phyloP scores from a whole-genome alignment of 768 basidiomycete species.

The Xerocomus spinulosus region DNA sequence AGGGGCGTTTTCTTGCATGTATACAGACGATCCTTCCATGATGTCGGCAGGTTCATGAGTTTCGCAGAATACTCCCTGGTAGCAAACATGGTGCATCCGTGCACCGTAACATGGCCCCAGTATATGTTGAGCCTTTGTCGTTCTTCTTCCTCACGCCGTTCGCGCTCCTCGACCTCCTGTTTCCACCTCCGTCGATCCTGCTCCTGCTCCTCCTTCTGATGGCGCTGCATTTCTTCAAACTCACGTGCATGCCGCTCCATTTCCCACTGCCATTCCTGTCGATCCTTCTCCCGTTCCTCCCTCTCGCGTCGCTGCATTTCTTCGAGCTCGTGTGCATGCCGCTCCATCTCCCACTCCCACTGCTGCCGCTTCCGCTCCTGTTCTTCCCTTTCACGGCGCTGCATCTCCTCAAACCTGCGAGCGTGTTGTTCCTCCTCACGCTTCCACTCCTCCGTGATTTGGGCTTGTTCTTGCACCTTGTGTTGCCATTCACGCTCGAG shows the following conservation, averaged over 20 bases:
- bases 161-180: conserved; percentile 15
- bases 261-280: no score
- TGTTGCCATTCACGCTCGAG: background rate
- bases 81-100: conserved; percentile 25
- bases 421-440: background rate
- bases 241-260: no score
- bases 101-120: conserved; percentile 16
- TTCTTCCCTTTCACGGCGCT: conserved; percentile 2
- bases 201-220: no score
- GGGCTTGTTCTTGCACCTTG: background rate
- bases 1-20: conserved; percentile 22
- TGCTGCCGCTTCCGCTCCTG: background rate
- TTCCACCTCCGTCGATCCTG: no score
- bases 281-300: background rate
- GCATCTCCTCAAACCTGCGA: conserved; percentile 1
- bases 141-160: conserved; percentile 21
- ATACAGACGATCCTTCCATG: conserved; percentile 15
- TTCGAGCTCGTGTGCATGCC: conserved; percentile 1
- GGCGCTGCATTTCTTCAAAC: no score
- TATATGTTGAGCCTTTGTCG: conserved; percentile 21
- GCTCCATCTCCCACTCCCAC: conserved; percentile 10
- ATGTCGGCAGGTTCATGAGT: conserved; percentile 26
- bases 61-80: conserved; percentile 29
- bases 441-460: conserved; percentile 3
- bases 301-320: conserved; percentile 7